A percentile compares a stretch with the other conserved stretches of the same genome.
Conservation (phyloP, 805 yeast genomes). For the Pichia manshurica region DNA sequence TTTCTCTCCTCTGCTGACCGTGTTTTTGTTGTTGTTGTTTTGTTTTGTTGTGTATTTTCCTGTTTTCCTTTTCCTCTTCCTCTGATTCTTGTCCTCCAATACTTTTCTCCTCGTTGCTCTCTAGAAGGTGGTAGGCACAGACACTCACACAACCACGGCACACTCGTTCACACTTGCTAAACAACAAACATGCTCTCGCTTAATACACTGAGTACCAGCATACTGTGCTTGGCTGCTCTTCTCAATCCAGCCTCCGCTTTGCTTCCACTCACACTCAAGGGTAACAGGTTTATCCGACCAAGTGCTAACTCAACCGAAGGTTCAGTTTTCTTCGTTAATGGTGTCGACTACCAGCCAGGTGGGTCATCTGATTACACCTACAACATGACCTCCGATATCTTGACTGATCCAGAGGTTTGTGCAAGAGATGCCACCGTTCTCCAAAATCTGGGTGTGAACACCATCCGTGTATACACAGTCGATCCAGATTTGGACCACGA, state of each 20-base stretch:
- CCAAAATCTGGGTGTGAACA: constrained; percentile 73
- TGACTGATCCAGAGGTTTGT: constrained; percentile 65
- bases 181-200: background rate
- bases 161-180: no score
- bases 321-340: constrained; percentile 70
- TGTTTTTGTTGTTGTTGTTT: no score
- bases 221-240: constrained; percentile 12
- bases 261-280: constrained; percentile 51
- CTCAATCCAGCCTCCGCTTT: constrained; percentile 34
- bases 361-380: constrained; percentile 63
- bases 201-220: background rate
- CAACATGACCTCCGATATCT: constrained; percentile 47
- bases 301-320: constrained; percentile 36
- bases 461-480: constrained; percentile 75
- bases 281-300: constrained; percentile 57
- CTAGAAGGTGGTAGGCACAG: no score
- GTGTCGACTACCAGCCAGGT: constrained; percentile 91
- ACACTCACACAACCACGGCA: no score
- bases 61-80: no score
- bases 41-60: no score
- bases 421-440: constrained; percentile 74
- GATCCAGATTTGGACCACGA: constrained; percentile 85
- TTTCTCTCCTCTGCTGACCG: no score
- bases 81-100: no score
- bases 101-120: no score